A percentile compares a stretch with the other conserved stretches of the same genome.
Evolutionary conservation across 2,329 filamentous ascomycete genomes (phyloP).

Genomic region (Talaromyces atroroseus): DNA sequence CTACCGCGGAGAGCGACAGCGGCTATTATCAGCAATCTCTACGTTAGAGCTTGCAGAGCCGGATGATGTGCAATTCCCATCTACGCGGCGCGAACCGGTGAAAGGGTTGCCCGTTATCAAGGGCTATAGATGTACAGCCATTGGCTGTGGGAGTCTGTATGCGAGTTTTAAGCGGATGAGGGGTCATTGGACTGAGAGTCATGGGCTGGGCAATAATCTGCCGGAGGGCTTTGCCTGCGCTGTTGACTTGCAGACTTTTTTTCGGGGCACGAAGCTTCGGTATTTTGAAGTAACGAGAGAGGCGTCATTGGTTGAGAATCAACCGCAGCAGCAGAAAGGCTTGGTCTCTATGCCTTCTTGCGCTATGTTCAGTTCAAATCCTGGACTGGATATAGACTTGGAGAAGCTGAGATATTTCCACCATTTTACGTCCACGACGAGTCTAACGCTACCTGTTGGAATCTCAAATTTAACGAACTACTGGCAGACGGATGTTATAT

Average conservation of each 20-base stretch:
- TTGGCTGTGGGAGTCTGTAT: slow-evolving; percentile 1
- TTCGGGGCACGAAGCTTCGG: slow-evolving; percentile 9
- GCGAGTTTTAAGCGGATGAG: slow-evolving; percentile 8
- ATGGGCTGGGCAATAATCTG: neutral
- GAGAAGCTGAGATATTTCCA: slow-evolving; percentile 5
- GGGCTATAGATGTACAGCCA: slow-evolving; percentile 5
- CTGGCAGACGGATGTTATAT: slow-evolving; percentile 5
- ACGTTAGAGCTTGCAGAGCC: neutral
- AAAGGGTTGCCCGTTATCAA: slow-evolving; percentile 1
- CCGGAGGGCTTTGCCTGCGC: neutral
- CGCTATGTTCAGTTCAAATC: neutral
- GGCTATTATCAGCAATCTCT: neutral
- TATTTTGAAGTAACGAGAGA: slow-evolving; percentile 6
- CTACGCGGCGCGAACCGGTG: neutral
- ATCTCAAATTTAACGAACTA: neutral
- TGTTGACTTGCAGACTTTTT: slow-evolving; percentile 9
- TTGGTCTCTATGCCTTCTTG: neutral
- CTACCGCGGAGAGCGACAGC: slow-evolving; percentile 2
- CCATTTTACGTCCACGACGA: slow-evolving; percentile 4
- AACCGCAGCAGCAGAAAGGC: neutral
- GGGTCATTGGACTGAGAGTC: slow-evolving; percentile 1
- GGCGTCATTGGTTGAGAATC: neutral
- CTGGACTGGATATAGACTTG: neutral
- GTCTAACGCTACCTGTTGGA: neutral
- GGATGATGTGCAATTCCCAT: slow-evolving; percentile 1